Evolutionary conservation across 805 yeast species (phyloP), one percentile per base, ranked within the genome.

Genomic region (Metschnikowia hibisci): DNA sequence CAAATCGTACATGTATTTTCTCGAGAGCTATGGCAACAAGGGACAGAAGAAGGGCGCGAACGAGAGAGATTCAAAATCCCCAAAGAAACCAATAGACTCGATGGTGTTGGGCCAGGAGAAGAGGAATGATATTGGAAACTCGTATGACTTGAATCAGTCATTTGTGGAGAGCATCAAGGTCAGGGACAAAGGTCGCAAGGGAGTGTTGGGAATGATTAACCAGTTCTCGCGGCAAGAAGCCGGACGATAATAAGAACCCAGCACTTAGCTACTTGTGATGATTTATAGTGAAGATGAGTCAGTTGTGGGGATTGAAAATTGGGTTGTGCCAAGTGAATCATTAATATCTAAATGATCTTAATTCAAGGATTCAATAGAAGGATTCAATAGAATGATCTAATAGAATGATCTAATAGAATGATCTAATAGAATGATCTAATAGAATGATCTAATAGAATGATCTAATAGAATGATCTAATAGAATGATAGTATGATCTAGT

Each of bases 1-100:
- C 65, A 87, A 87, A 54, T 87, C 96, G 0, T 90, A 88, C 60
- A 69, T 90, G 66, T 82, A 88, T 60, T 90, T 90, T 59, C 66
- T 89, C 54, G 96, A 89, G 56, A 87, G 89, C 53, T 89, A 89
- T 62, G 90, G 82, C 57, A 31, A 56, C 55, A 32, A 38, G 34
- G 39, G 31, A 12, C 41, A 27, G 23, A 30, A 28, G 11, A 35
- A 36, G 12, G 25, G 27, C 31, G 15, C 6, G 25, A 22, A 16
- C n/a, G 27, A 16, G 31, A 18, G 23, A 8, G 23, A 20, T 6
- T 16, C 31, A 12, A 7, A 16, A 8, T 7, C 18, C 18, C 4
- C 39, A 12, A 35, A 27, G 9, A 35, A 8, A 9, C 4, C n/a
- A 9, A 6, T 15, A 9, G 25, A 12, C 4, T 25, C 38, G 18